Evolutionary conservation across 2,329 filamentous ascomycete species (phyloP).

Genomic region (Fusarium oligoseptatum): DNA sequence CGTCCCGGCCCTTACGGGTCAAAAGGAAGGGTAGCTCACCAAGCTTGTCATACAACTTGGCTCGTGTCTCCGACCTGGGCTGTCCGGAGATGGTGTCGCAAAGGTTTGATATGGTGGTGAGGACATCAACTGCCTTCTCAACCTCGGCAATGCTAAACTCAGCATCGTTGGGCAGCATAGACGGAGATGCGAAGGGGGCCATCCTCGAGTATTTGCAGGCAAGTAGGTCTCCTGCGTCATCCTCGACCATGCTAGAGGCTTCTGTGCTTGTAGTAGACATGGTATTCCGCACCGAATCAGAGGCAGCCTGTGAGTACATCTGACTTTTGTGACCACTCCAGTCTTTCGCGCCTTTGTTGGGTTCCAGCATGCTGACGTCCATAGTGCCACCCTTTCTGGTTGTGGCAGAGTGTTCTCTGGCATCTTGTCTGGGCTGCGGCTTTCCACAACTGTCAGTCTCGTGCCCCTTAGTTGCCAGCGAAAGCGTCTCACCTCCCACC

Average conservation of each 20-base stretch:
- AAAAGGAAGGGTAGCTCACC: constrained; percentile 25
- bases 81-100: neutral
- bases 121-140: constrained; percentile 1
- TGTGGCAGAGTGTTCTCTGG: neutral
- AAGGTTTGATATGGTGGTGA: constrained; percentile 10
- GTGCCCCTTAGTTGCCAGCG: neutral
- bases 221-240: neutral
- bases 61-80: neutral
- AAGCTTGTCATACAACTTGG: constrained; percentile 7
- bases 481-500: constrained; percentile 1
- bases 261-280: neutral
- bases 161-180: neutral
- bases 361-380: neutral
- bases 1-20: constrained; percentile 1
- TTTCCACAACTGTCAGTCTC: neutral
- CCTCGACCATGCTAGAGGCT: neutral
- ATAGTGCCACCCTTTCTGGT: neutral
- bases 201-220: neutral
- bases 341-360: neutral
- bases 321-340: neutral
- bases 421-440: neutral
- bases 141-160: constrained; percentile 6
- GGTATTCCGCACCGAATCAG: neutral
- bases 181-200: neutral
- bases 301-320: neutral